Evolutionary conservation across 352 stramenopile genomes (phyloP), one percentile per base, ranked within the genome.

Genomic region (Phytophthora crassamura): DNA sequence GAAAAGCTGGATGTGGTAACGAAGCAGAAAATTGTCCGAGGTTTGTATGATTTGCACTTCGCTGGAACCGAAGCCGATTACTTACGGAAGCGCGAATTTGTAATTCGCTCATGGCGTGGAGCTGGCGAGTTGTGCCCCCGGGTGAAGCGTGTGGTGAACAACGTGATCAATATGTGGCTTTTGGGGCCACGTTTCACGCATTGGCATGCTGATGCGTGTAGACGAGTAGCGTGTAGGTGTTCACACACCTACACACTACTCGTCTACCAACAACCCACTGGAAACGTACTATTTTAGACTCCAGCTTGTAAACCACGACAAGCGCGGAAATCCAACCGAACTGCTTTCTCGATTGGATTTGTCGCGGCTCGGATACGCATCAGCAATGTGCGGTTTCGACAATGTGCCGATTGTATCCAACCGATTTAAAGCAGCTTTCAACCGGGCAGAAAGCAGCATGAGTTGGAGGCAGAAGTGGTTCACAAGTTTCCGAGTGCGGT

Each of bases 41-140:
- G 46, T 16, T 10, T 57, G 20, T 57, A 57, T 9, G 33, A 46
- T 46, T 38, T 57, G 20, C 49, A 57, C 14, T 47, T 46, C n/a
- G 8, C 49, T n/a, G 7, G 5, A 34, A 25, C 3, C 22, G 22
- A 25, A 25, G 22, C 20, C 35, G 1, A 57, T 4, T 38, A 34
- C 14, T 6, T 57, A 12, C 49, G 11, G 0, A 57, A 45, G 10
- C 9, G 47, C 10, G 10, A 48, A 7, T 50, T 22, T 5, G 43
- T 50, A 4, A 48, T 48, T 2, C 15, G 5, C 7, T 50, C 25
- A 4, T 36, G 43, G 43, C n/a, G 43, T 15, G 22, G 22, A 2
- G 43, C 20, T 1, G 4, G 41, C 7, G 18, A 18, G 6, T 33
- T 48, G 18, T 50, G 43, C 7, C 3, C 25, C 10, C 22, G 20